Evolutionary conservation across 768 basidiomycete genomes (phyloP).

Genomic region (Lentinula guzmanii): DNA sequence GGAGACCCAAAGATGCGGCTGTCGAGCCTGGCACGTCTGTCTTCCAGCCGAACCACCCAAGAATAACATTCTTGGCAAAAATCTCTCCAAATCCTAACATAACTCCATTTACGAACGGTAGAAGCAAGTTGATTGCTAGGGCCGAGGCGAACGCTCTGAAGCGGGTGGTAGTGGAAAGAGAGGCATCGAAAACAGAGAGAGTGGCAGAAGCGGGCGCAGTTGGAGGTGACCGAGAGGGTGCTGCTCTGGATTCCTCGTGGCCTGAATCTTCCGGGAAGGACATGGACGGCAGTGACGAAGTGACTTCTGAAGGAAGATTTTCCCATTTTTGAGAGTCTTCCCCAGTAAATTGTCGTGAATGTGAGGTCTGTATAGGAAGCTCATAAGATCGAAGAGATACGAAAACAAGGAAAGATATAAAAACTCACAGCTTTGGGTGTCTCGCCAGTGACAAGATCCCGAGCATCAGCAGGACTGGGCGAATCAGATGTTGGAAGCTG

Average conservation of each 20-base stretch:
- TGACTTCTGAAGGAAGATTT: slow-evolving; percentile 52
- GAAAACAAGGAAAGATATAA: background rate
- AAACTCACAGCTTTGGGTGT: slow-evolving; percentile 22
- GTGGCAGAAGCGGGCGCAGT: slow-evolving; percentile 44
- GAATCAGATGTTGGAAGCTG: slow-evolving; percentile 14
- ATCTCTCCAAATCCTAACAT: slow-evolving; percentile 98
- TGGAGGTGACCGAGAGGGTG: slow-evolving; percentile 17
- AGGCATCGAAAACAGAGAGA: slow-evolving; percentile 62
- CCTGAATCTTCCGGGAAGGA: slow-evolving; percentile 58
- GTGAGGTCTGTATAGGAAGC: slow-evolving; percentile 13
- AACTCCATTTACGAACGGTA: slow-evolving; percentile 90
- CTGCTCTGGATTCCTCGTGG: slow-evolving; percentile 31
- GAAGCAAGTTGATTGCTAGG: slow-evolving; percentile 74
- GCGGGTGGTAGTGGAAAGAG: slow-evolving; percentile 62
- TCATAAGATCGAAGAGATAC: slow-evolving; percentile 2
- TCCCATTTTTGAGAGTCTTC: slow-evolving; percentile 68
- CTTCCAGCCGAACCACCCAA: slow-evolving; percentile 49
- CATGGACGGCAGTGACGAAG: slow-evolving; percentile 75
- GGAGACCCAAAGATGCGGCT: slow-evolving; percentile 31
- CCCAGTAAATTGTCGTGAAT: slow-evolving; percentile 29
- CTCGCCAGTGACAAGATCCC: slow-evolving; percentile 35
- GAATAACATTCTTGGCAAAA: slow-evolving; percentile 74
- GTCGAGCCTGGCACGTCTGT: slow-evolving; percentile 26
- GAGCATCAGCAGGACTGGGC: slow-evolving; percentile 32
- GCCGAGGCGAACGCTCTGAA: slow-evolving; percentile 64